Conservation (phyloP, 306 rosid genomes). For the Vigna unguiculata region DNA sequence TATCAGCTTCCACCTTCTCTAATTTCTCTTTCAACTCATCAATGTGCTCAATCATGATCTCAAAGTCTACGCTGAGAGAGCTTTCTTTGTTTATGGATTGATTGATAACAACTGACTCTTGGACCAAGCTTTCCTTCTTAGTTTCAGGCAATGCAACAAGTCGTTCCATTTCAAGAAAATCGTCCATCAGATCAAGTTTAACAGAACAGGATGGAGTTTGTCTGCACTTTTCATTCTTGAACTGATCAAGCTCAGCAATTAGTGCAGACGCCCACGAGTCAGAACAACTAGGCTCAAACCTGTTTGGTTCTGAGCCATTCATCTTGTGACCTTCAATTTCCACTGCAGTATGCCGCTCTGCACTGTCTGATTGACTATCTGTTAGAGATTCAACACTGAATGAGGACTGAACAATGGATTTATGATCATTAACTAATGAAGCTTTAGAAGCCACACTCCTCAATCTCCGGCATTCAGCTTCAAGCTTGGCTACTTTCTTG, state of each 20-base stretch:
- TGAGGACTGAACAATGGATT: conserved; percentile 68
- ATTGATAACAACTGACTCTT: conserved; percentile 52
- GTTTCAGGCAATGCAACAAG: conserved; percentile 75
- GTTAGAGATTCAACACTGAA: conserved; percentile 72
- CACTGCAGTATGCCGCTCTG: conserved; percentile 58
- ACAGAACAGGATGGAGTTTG: conserved; percentile 59
- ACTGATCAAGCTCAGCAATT: conserved; percentile 82
- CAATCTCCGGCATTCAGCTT: conserved; percentile 89
- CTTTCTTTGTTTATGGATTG: conserved; percentile 49
- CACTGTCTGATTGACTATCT: conserved; percentile 80
- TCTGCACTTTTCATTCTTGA: conserved; percentile 73
- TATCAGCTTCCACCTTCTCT: conserved; percentile 67
- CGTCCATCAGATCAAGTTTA: conserved; percentile 88
- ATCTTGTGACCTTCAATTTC: conserved; percentile 60
- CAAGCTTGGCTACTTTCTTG: conserved; percentile 87
- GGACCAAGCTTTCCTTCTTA: conserved; percentile 49
- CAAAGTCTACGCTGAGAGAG: conserved; percentile 66
- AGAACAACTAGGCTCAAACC: conserved; percentile 66
- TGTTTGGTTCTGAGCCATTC: conserved; percentile 60
- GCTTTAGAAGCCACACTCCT: conserved; percentile 57
- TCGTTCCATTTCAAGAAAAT: conserved; percentile 96
- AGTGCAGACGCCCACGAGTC: conserved; percentile 83
- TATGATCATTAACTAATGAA: conserved; percentile 59
- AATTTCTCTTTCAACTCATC: conserved; percentile 60
- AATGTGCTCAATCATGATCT: conserved; percentile 62